These are phyloP conservation scores for Colletotrichum lentis DNA, from an alignment of 2,329 filamentous ascomycete species.

Conservation along the genomic window DNA sequence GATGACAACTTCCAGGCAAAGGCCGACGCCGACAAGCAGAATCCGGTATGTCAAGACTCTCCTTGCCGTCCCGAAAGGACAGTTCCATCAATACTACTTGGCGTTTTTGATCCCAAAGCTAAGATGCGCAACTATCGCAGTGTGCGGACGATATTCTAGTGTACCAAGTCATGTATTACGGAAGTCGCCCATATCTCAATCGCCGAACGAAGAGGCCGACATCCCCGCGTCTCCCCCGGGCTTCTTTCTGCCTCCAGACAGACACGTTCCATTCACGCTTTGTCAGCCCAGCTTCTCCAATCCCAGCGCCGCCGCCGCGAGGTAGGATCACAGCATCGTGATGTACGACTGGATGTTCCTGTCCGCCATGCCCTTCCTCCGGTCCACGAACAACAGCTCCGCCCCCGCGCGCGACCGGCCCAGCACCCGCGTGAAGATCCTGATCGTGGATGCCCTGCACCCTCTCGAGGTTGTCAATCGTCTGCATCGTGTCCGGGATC, in stretches of 20 bases:
- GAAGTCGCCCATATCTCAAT: background rate
- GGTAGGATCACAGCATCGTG: constrained; percentile 42
- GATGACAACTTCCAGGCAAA: background rate
- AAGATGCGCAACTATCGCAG: background rate
- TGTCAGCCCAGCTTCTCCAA: background rate
- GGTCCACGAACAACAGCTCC: constrained; percentile 45
- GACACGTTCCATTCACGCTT: background rate
- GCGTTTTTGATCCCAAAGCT: no score
- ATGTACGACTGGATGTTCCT: constrained; percentile 47
- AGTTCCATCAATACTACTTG: background rate
- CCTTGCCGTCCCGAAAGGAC: background rate
- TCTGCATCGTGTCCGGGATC: constrained; percentile 49
- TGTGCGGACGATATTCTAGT: no score
- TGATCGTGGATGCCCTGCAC: constrained; percentile 46
- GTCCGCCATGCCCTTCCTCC: constrained; percentile 45
- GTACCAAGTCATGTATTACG: no score
- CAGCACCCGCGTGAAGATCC: constrained; percentile 45
- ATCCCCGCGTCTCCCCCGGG: background rate
- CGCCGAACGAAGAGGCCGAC: background rate
- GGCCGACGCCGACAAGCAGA: background rate
- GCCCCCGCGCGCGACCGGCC: constrained; percentile 46
- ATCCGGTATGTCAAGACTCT: no score
- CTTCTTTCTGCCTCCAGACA: constrained; percentile 28
- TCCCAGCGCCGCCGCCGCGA: background rate
- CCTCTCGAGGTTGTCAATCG: constrained; percentile 47